A percentile compares a stretch with the other conserved stretches of the same genome.
These are phyloP conservation scores for Mycena crocata DNA, from an alignment of 768 basidiomycete species.

Conservation along the genomic window DNA sequence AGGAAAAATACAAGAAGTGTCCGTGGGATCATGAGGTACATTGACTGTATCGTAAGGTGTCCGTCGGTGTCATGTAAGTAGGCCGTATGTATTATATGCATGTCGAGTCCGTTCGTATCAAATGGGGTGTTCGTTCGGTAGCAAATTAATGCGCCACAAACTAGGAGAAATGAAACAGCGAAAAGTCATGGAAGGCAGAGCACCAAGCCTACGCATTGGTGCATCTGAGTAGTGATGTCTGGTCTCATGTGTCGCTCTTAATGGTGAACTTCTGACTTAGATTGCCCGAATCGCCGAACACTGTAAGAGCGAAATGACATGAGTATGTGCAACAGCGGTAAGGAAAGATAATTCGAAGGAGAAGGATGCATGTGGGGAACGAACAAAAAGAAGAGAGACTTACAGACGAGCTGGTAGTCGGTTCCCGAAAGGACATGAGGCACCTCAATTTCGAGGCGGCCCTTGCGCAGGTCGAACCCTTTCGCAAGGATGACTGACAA, in stretches of 20 bases:
- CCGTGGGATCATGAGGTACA: no score
- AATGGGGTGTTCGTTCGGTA: no score
- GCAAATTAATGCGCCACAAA: no score
- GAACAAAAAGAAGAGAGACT: conserved; percentile 4
- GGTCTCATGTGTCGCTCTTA: not conserved
- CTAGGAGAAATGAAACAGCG: not conserved
- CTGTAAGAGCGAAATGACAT: conserved; percentile 33
- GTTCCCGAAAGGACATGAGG: conserved; percentile 29
- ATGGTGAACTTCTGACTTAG: conserved; percentile 41
- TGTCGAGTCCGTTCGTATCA: no score
- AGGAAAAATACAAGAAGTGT: no score
- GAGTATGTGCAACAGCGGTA: not conserved
- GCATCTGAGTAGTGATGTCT: no score
- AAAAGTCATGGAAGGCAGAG: not conserved
- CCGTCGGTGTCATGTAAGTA: no score
- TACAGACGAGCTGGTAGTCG: conserved; percentile 39
- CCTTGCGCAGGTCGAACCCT: conserved; percentile 32
- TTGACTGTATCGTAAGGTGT: no score
- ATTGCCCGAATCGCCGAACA: conserved; percentile 47
- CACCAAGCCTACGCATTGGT: not conserved
- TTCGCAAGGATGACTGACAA: conserved; percentile 38
- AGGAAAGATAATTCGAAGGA: no score
- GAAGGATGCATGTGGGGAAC: no score
- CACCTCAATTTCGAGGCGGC: conserved; percentile 27
- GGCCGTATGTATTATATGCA: no score